phyloP scores from a whole-genome alignment of 1,284 basidiomycete genomes.

The Malassezia sympodialis region DNA sequence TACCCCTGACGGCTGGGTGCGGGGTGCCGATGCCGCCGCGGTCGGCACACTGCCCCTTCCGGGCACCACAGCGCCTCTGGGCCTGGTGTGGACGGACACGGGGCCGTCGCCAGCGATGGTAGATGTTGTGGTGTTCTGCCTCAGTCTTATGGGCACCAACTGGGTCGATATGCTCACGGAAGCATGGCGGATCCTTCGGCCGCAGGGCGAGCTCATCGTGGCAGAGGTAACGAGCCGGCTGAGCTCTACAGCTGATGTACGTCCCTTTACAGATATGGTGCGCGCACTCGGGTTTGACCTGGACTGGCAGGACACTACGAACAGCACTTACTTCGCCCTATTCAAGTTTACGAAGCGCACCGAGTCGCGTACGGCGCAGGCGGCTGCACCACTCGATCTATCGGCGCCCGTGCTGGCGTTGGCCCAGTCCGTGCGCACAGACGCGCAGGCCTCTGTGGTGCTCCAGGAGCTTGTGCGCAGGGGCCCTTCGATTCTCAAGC shows the following conservation, averaged over 20 bases:
- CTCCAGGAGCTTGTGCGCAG: conserved; percentile 53
- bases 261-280: conserved; percentile 67
- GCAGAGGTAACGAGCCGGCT: conserved; percentile 67
- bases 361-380: background rate
- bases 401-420: background rate
- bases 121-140: conserved; percentile 81
- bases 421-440: conserved; percentile 35
- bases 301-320: conserved; percentile 37
- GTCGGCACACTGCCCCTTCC: conserved; percentile 26
- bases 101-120: conserved; percentile 54
- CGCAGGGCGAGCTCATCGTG: conserved; percentile 71
- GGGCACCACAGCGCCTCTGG: conserved; percentile 17
- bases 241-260: conserved; percentile 29
- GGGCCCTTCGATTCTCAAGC: conserved; percentile 63
- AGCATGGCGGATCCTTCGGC: conserved; percentile 71
- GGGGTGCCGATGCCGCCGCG: conserved; percentile 30
- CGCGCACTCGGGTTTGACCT: conserved; percentile 69
- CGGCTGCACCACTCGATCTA: background rate
- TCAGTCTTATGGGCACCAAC: conserved; percentile 94
- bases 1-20: conserved; percentile 56
- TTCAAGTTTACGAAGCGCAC: conserved; percentile 28
- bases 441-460: conserved; percentile 58
- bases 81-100: background rate
- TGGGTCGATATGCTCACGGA: conserved; percentile 85
- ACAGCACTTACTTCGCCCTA: conserved; percentile 33